Conservation (phyloP, 768 basidiomycete genomes). For the Gloeopeniophorella convolvens region DNA sequence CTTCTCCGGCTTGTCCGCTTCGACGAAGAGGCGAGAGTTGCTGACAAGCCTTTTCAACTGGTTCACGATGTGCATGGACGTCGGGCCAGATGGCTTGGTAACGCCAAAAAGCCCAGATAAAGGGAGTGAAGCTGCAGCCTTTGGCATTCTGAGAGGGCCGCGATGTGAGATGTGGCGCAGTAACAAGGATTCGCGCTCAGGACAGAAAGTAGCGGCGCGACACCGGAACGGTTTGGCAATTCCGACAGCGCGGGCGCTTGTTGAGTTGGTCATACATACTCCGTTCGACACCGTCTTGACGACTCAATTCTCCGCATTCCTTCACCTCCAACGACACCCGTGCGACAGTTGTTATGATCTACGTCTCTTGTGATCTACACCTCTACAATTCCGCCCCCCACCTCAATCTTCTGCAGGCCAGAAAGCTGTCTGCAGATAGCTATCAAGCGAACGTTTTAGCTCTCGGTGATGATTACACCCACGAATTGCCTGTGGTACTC, state of each 20-base stretch:
- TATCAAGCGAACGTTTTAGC: background rate
- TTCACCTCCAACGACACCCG: no score
- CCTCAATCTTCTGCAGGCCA: slow-evolving; percentile 4
- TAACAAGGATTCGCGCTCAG: no score
- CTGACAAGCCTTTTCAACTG: slow-evolving; percentile 74
- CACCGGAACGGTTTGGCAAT: no score
- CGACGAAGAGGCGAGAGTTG: slow-evolving; percentile 72
- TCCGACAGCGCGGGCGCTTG: no score
- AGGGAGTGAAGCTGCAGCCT: slow-evolving; percentile 40
- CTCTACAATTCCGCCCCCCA: background rate
- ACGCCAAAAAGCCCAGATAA: slow-evolving; percentile 82
- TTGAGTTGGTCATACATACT: no score
- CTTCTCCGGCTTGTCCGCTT: slow-evolving; percentile 48
- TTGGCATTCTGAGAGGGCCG: slow-evolving; percentile 6
- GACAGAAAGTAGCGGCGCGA: no score
- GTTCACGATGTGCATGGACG: slow-evolving; percentile 88
- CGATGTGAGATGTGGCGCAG: no score
- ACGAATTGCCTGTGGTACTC: slow-evolving; percentile 27
- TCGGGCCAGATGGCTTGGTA: slow-evolving; percentile 86
- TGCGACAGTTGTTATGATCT: no score
- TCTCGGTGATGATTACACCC: slow-evolving; percentile 1
- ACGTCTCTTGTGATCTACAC: background rate
- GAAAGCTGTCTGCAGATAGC: background rate
- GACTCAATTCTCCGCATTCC: no score
- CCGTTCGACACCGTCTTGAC: no score